Conservation (phyloP, 257 asterid species). For the Solanum piurae region DNA sequence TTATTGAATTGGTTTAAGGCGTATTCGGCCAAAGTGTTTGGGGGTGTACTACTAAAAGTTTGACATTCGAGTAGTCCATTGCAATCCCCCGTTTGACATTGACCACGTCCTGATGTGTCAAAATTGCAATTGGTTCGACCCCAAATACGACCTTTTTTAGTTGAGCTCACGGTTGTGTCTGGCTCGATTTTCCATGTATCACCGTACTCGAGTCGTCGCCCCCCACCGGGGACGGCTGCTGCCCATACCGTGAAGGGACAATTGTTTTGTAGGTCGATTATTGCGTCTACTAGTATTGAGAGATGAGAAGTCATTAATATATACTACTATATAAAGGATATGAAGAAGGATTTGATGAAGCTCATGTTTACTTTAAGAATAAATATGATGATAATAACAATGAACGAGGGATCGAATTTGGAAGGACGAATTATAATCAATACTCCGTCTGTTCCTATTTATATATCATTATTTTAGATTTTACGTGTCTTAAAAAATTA, state of each 20-base stretch:
- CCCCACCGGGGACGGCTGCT: conserved; percentile 13
- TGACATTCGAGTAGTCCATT: conserved; percentile 21
- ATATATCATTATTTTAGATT: no score
- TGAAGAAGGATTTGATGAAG: not conserved
- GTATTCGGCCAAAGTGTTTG: conserved; percentile 33
- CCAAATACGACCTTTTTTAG: conserved; percentile 29
- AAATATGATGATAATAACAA: no score
- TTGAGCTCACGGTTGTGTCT: conserved; percentile 1
- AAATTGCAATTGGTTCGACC: conserved; percentile 62
- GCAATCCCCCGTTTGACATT: conserved; percentile 1
- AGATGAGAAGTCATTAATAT: not conserved
- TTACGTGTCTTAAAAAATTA: no score
- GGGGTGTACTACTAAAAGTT: conserved; percentile 7
- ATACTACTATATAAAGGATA: not conserved
- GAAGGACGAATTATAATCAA: no score
- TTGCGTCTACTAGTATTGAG: not conserved
- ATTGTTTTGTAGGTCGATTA: conserved; percentile 12
- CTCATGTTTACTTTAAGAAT: not conserved
- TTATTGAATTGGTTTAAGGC: conserved; percentile 14
- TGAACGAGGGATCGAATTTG: no score
- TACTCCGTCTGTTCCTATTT: no score
- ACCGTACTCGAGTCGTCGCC: conserved; percentile 13
- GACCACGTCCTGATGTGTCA: conserved; percentile 26
- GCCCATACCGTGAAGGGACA: conserved; percentile 31
- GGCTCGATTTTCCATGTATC: conserved; percentile 11